phyloP scores from a whole-genome alignment of 2,329 filamentous ascomycete species.

The Sporothrix globosa region DNA sequence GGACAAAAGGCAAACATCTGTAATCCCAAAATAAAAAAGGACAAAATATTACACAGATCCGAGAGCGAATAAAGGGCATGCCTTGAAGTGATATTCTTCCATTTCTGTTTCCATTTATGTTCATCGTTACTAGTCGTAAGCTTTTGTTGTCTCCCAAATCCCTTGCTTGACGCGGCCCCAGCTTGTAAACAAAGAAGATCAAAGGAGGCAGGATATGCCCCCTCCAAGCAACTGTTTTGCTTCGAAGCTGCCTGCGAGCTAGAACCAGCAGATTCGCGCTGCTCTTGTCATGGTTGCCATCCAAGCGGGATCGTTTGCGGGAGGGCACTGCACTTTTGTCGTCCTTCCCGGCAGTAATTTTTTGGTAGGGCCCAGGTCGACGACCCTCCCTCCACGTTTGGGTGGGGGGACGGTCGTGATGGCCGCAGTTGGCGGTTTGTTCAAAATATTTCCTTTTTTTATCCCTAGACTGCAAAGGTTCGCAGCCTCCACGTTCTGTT shows the following conservation, averaged over 20 bases:
- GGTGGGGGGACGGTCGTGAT: background rate
- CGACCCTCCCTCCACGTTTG: background rate
- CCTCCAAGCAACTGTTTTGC: background rate
- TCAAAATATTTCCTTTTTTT: constrained; percentile 4
- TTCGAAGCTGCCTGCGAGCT: background rate
- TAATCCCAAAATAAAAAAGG: background rate
- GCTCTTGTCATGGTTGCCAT: background rate
- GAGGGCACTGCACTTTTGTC: constrained; percentile 11
- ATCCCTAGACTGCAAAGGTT: constrained; percentile 14
- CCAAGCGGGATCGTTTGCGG: constrained; percentile 13
- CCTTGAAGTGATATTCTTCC: constrained; percentile 13
- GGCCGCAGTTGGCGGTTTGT: constrained; percentile 16
- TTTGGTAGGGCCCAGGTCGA: constrained; percentile 23
- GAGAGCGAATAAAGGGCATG: constrained; percentile 7
- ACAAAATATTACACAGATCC: constrained; percentile 6
- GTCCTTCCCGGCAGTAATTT: constrained; percentile 1
- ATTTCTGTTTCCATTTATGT: background rate
- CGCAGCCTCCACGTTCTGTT: constrained; percentile 20
- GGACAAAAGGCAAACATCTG: too few species aligned
- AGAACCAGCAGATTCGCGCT: background rate
- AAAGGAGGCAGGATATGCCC: background rate
- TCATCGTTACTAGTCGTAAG: constrained; percentile 26
- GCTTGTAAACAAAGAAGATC: background rate
- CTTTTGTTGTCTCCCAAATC: background rate
- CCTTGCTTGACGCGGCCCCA: background rate